A percentile compares a stretch with the other conserved stretches of the same genome.
Evolutionary conservation across 768 basidiomycete species (phyloP).

Genomic region (Sporobolomyces pararoseus): DNA sequence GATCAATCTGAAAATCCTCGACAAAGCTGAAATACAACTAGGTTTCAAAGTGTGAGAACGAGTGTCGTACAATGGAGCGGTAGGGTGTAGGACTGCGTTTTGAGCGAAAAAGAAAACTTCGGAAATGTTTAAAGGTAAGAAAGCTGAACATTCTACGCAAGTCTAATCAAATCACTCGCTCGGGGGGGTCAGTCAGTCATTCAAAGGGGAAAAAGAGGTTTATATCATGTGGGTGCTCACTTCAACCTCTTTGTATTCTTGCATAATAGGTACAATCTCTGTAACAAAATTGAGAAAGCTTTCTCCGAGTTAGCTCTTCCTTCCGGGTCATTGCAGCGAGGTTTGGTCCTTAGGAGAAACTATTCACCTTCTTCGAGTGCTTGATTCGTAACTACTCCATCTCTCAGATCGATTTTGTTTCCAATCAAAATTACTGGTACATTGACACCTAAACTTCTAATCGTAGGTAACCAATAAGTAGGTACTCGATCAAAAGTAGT

Average conservation of each 20-base stretch:
- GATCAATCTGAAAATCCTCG: conserved; percentile 92
- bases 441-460: conserved; percentile 91
- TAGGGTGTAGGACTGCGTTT: conserved; percentile 94
- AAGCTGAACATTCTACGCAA: conserved; percentile 67
- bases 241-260: conserved; percentile 74
- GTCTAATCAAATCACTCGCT: too few species aligned
- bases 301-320: too few species aligned
- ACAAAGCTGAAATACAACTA: conserved; percentile 78
- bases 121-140: conserved; percentile 57
- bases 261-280: conserved; percentile 91
- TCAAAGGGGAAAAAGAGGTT: too few species aligned
- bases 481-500: conserved; percentile 95
- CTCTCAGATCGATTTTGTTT: conserved; percentile 95
- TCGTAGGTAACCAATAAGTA: conserved; percentile 95
- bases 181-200: too few species aligned
- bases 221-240: too few species aligned
- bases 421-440: conserved; percentile 96
- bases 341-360: neutral
- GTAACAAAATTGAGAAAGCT: too few species aligned
- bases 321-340: neutral
- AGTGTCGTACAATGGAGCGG: conserved; percentile 93
- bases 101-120: conserved; percentile 99
- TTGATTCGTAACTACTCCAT: conserved; percentile 88
- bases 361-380: conserved; percentile 69
- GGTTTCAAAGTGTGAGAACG: conserved; percentile 93